These are phyloP conservation scores for Syzygium malaccense DNA, from an alignment of 441 rosid species.

Conservation along the genomic window DNA sequence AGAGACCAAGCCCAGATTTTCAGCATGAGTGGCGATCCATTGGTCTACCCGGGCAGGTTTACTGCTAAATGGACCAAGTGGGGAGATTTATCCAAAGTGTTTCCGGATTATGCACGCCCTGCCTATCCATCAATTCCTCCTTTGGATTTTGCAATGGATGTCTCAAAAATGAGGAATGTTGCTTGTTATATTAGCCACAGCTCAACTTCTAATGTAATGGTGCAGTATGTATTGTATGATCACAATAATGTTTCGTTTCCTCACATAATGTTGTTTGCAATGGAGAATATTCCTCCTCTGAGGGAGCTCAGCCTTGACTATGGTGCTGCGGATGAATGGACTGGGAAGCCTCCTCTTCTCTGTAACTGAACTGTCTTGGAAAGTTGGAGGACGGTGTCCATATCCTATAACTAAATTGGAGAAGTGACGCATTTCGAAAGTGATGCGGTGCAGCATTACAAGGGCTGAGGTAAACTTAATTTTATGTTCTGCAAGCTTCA, in stretches of 20 bases:
- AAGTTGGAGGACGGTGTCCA: background rate
- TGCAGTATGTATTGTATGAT: conserved; percentile 69
- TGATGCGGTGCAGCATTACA: background rate
- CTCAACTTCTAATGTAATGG: conserved; percentile 68
- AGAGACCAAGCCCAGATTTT: conserved; percentile 80
- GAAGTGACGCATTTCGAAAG: background rate
- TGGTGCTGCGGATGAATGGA: conserved; percentile 60
- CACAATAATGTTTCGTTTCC: conserved; percentile 78
- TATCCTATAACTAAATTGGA: background rate
- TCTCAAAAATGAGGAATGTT: conserved; percentile 72
- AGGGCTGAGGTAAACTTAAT: background rate
- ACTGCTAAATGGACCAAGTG: conserved; percentile 67
- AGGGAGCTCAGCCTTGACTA: conserved; percentile 83
- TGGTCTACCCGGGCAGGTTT: conserved; percentile 71
- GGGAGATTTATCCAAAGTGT: conserved; percentile 73
- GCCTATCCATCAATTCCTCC: conserved; percentile 65
- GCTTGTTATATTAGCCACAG: conserved; percentile 87
- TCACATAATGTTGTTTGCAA: conserved; percentile 78
- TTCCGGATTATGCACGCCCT: conserved; percentile 37
- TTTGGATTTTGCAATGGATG: conserved; percentile 81
- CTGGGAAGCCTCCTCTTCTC: conserved; percentile 52
- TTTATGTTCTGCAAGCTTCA: background rate
- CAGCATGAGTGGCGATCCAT: conserved; percentile 73
- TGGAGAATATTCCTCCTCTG: conserved; percentile 79
- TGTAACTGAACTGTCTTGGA: conserved; percentile 30